phyloP scores from a whole-genome alignment of 1,139 yeast genomes.

The Suhomyces kunorum region DNA sequence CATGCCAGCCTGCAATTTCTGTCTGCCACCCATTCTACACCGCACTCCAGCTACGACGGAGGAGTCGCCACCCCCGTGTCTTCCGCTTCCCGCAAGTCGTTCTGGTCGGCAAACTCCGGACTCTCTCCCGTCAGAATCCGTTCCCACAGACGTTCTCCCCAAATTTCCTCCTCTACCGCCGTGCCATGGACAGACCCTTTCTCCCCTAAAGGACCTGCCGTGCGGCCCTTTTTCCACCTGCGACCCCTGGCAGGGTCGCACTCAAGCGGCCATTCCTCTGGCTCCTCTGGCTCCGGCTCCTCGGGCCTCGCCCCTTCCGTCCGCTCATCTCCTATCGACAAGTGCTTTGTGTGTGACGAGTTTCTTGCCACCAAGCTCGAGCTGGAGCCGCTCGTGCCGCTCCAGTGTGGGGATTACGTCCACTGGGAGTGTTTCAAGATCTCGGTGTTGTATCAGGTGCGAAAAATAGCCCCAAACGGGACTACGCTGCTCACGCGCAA shows the following conservation, averaged over 20 bases:
- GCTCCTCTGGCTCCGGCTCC: too few species aligned
- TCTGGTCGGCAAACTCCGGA: constrained; percentile 1
- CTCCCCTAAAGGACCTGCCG: constrained; percentile 26
- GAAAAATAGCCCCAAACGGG: background rate
- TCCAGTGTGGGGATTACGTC: constrained; percentile 41
- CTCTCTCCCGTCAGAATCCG: constrained; percentile 5
- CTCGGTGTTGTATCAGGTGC: constrained; percentile 19
- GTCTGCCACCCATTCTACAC: background rate
- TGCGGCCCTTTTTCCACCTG: constrained; percentile 28
- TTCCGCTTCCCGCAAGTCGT: background rate
- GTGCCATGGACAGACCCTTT: background rate
- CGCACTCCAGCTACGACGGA: background rate
- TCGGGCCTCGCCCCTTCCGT: too few species aligned
- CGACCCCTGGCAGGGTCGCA: background rate
- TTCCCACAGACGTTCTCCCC: constrained; percentile 2
- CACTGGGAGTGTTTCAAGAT: constrained; percentile 41
- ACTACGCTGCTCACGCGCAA: background rate
- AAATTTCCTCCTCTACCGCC: background rate
- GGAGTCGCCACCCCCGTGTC: background rate
- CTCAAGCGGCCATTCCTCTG: background rate
- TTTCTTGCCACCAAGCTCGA: constrained; percentile 33
- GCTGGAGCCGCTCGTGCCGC: constrained; percentile 34
- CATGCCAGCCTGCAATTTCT: background rate
- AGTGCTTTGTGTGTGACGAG: constrained; percentile 43
- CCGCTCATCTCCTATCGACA: constrained; percentile 12